Percentiles rank a stretch among this genome's conserved stretches.
Evolutionary conservation across 192 early-diverging fungal species (phyloP).

Genomic region (Coemansia furcata): DNA sequence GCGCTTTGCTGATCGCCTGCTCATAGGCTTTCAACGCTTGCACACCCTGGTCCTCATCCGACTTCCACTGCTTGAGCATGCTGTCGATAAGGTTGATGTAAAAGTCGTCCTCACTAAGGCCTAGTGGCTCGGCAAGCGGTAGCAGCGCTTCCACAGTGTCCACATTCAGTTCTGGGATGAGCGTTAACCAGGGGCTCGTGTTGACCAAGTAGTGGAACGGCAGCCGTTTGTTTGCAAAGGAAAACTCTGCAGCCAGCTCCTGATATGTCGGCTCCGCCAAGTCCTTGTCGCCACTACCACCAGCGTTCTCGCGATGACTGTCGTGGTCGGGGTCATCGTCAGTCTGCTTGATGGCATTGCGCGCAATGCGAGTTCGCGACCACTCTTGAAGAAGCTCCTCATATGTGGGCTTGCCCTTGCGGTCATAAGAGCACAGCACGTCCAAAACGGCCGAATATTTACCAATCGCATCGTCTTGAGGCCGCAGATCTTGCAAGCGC

Average conservation of each 20-base stretch:
- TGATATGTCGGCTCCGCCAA: constrained; percentile 1
- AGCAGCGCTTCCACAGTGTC: constrained; percentile 56
- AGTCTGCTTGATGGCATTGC: constrained; percentile 8
- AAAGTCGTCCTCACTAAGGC: constrained; percentile 60
- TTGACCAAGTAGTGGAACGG: constrained; percentile 62
- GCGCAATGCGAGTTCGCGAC: constrained; percentile 19
- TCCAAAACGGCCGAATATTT: constrained; percentile 55
- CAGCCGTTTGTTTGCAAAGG: constrained; percentile 50
- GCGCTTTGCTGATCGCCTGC: constrained; percentile 25
- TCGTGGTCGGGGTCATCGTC: not conserved
- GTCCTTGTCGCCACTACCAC: not conserved
- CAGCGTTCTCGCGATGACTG: not conserved
- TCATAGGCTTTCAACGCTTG: constrained; percentile 7
- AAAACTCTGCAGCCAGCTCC: constrained; percentile 24
- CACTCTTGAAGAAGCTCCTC: constrained; percentile 54
- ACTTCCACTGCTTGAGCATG: constrained; percentile 42
- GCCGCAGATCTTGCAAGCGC: constrained; percentile 53
- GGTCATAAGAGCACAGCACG: constrained; percentile 56
- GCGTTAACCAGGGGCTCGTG: constrained; percentile 47
- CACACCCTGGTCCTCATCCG: not conserved
- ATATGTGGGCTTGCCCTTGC: constrained; percentile 36
- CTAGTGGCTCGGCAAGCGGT: constrained; percentile 56
- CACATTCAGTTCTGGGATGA: constrained; percentile 56
- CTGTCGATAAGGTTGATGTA: constrained; percentile 62
- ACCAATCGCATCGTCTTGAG: constrained; percentile 38